Evolutionary conservation across 768 basidiomycete genomes (phyloP).

Genomic region (Saitozyma sp.): DNA sequence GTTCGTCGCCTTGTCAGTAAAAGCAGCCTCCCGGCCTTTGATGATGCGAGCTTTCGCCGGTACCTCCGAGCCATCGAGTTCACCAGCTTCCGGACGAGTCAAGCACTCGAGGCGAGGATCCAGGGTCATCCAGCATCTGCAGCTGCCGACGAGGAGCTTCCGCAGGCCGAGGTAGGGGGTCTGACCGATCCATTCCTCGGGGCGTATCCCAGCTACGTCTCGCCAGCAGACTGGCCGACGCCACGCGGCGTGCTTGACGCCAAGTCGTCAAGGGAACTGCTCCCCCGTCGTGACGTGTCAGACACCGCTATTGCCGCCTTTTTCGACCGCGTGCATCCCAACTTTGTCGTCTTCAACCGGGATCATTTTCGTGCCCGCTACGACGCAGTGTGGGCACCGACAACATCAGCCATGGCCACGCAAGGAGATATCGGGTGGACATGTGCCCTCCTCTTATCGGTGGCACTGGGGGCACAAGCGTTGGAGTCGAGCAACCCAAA

Average conservation of each 20-base stretch:
- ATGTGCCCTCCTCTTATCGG: constrained; percentile 10
- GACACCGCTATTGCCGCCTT: constrained; percentile 11
- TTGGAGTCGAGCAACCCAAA: constrained; percentile 1
- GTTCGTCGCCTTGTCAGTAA: constrained; percentile 10
- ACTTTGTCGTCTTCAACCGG: constrained; percentile 14
- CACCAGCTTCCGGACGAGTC: constrained; percentile 6
- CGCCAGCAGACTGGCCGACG: too few species aligned
- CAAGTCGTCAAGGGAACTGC: neutral
- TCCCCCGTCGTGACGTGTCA: constrained; percentile 2
- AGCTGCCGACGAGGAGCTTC: constrained; percentile 7
- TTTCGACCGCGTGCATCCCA: constrained; percentile 20
- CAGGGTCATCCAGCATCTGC: constrained; percentile 12
- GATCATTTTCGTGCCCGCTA: constrained; percentile 10
- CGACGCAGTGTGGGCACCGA: constrained; percentile 12
- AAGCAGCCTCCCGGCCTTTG: constrained; percentile 4
- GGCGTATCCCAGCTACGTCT: too few species aligned
- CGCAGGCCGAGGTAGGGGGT: too few species aligned
- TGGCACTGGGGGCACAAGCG: constrained; percentile 12
- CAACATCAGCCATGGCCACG: neutral
- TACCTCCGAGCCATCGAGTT: constrained; percentile 14
- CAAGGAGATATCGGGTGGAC: constrained; percentile 12
- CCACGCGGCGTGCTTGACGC: too few species aligned
- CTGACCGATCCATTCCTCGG: too few species aligned
- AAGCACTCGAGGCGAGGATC: constrained; percentile 16
- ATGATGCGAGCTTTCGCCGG: constrained; percentile 5